These are phyloP conservation scores for Isoetes taiwanensis DNA, from an alignment of 75 land plant species.

Conservation along the genomic window DNA sequence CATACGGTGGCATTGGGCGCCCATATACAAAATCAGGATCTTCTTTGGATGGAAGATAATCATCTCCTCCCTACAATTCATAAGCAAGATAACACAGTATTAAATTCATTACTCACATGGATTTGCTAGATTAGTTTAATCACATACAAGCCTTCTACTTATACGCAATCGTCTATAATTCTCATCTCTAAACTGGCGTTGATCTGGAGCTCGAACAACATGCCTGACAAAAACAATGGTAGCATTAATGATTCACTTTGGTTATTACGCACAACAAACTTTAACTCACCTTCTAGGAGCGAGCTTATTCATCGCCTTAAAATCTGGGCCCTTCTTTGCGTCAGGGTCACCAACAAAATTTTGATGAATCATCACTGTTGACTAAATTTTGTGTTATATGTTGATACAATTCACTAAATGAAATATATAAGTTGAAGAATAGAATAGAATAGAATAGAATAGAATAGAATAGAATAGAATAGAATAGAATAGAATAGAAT, in stretches of 20 bases:
- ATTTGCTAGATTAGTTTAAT: too few species aligned
- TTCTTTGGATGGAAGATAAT: too few species aligned
- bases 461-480: too few species aligned
- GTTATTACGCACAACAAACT: neutral
- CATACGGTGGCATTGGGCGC: too few species aligned
- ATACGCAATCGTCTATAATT: slow-evolving; percentile 1
- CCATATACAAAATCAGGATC: too few species aligned
- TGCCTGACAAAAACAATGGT: too few species aligned
- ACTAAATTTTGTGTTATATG: neutral
- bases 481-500: too few species aligned
- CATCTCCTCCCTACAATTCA: too few species aligned
- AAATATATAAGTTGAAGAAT: neutral
- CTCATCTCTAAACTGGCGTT: slow-evolving; percentile 3
- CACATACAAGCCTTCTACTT: slow-evolving; percentile 7
- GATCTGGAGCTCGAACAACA: slow-evolving; percentile 1
- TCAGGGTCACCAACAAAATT: slow-evolving; percentile 9
- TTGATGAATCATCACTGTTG: slow-evolving; percentile 7
- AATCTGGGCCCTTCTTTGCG: slow-evolving; percentile 3
- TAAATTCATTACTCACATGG: too few species aligned
- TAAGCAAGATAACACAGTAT: too few species aligned
- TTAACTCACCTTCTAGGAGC: slow-evolving; percentile 10
- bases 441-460: neutral
- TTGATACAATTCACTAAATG: neutral
- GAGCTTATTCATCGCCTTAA: slow-evolving; percentile 11
- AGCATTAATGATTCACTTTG: too few species aligned